These are phyloP conservation scores for Dalechampia spathulata DNA, from an alignment of 441 rosid species.

Conservation along the genomic window DNA sequence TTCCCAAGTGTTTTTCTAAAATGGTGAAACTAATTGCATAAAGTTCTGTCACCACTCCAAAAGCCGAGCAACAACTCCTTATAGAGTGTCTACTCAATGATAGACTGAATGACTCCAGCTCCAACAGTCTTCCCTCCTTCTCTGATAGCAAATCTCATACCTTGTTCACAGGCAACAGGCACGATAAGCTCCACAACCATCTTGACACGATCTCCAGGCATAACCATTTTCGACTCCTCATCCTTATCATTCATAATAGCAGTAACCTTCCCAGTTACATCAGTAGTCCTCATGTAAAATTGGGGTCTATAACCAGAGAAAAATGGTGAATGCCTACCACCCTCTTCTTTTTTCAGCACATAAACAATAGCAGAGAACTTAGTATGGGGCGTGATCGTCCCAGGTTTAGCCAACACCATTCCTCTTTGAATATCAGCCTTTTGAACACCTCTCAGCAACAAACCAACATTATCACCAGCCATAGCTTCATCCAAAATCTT, in stretches of 20 bases:
- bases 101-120: conserved; percentile 87
- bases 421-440: conserved; percentile 85
- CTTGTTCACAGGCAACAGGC: conserved; percentile 96
- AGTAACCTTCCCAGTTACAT: conserved; percentile 75
- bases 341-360: conserved; percentile 94
- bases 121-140: conserved; percentile 99
- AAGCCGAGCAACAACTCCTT: conserved; percentile 12
- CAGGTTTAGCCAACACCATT: conserved; percentile 88
- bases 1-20: conserved; percentile 21
- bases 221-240: conserved; percentile 96
- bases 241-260: conserved; percentile 83
- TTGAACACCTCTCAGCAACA: conserved; percentile 82
- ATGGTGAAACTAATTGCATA: conserved; percentile 31
- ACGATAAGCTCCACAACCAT: conserved; percentile 86
- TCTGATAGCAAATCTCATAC: conserved; percentile 98
- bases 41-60: conserved; percentile 29
- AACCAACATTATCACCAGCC: conserved; percentile 94
- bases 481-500: conserved; percentile 80
- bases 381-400: conserved; percentile 68
- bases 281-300: conserved; percentile 94
- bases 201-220: conserved; percentile 96
- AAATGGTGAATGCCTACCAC: conserved; percentile 82
- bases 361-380: conserved; percentile 68
- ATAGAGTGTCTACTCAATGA: conserved; percentile 42
- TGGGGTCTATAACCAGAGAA: conserved; percentile 90